Base-by-base conservation (phyloP, 208 protist species). In the Wallacemonas sp. region DNA sequence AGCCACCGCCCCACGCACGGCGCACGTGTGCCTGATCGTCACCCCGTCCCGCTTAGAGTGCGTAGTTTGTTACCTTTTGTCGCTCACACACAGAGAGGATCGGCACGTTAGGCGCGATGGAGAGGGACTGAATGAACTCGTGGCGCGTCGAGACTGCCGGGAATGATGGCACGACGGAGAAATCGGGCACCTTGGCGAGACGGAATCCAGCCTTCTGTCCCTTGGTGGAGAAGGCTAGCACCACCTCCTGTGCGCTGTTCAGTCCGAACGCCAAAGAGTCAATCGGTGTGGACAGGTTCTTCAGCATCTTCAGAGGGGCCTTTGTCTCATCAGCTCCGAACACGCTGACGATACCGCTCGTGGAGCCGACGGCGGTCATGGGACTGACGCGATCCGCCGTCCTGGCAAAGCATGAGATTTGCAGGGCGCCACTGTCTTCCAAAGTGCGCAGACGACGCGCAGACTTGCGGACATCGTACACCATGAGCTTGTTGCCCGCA, bases 1-100 rank as follows among this genome's bases (percentile, higher is more conserved):
- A n/a, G n/a, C n/a, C n/a, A n/a, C n/a, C n/a, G n/a, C n/a, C n/a
- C n/a, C n/a, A n/a, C n/a, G n/a, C n/a, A n/a, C n/a, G n/a, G n/a
- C n/a, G n/a, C n/a, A n/a, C n/a, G n/a, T n/a, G 15, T 46, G 0
- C 4, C 12, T 34, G 0, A 38, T 32, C 6, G 27, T 27, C 9
- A 30, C 22, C 30, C 5, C 10, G 5, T 17, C 6, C 38, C 46
- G n/a, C 24, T 76, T 78, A 95, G 26, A 93, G 63, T 0, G 85
- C 87, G 50, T 95, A 95, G 72, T 93, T 93, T 0, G 83, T 89
- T 32, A 95, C 87, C 53, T 86, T 87, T 50, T 85, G 79, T 10
- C 79, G 80, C 74, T 93, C 90, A n/a, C 90, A 87, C 10, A 95
- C 79, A 22, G 90, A 95, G 1, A 95, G 63, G 19, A 95, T 73